Base-by-base conservation (phyloP, 2,329 filamentous ascomycete species). In the Botrytis deweyae region DNA sequence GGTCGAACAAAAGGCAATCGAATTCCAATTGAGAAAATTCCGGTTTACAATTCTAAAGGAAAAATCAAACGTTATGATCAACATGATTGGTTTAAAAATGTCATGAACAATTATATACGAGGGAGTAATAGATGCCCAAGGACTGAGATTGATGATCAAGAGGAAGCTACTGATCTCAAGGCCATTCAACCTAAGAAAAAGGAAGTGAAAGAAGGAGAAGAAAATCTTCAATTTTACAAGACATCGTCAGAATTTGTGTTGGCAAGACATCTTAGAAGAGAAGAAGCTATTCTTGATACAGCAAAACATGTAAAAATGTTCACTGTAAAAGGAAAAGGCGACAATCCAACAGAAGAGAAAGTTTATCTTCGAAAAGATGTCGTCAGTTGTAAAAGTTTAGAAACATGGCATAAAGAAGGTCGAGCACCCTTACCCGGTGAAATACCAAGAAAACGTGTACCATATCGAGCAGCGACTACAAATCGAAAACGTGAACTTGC, bases 371-470 rank as follows among this genome's bases (percentile, higher is more conserved):
- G 95, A 49, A 88, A 88, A 71, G 95, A 98, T 77, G 90, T 98
- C 0, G 89, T 95, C 3, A 87, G 88, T 58, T 97, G 97, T 81
- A 95, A 97, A 82, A 97, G 93, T 42, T 92, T 93, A 1, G 96
- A 99, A 81, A 97, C 93, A 1, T 99, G 96, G 96, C 96, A 98
- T 81, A 98, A 98, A 81, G 95, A 98, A 85, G 96, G 96, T 0
- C 89, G 95, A 18, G 91, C 90, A 40, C 90, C 96, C 4, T 87
- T 88, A 40, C 80, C 86, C 0, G 94, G 93, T 4, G 90, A 92
- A 77, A 84, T 89, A 67, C 93, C 96, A 0, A 83, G 98, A 74
- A 99, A 99, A 82, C 87, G 89, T 61, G 96, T 97, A 0, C 94
- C 95, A 0, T 94, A 96, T 81, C 92, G 96, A 61, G 96, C 94